Percentiles rank a stretch among this genome's conserved stretches.
These are phyloP conservation scores for Diospyros kaki DNA, from an alignment of 148 eudicot species.

Conservation along the genomic window DNA sequence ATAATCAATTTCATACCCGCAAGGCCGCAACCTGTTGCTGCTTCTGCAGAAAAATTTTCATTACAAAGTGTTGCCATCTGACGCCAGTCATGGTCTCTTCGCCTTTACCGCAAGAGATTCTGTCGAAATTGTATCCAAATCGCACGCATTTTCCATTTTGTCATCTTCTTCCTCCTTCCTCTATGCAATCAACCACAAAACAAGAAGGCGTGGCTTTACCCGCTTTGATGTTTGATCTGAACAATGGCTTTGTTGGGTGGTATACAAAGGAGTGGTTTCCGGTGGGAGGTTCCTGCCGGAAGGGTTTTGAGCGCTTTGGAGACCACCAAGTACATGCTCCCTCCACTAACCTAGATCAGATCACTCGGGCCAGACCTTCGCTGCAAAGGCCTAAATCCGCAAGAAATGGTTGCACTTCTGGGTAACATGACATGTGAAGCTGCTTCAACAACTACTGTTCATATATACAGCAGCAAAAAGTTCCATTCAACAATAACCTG, in stretches of 20 bases:
- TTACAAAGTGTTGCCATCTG: slow-evolving; percentile 16
- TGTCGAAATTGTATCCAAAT: neutral
- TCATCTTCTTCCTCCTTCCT: too few relatives aligned
- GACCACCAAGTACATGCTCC: slow-evolving; percentile 35
- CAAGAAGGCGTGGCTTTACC: too few relatives aligned
- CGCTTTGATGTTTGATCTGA: neutral
- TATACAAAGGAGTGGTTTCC: slow-evolving; percentile 24
- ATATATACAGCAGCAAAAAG: slow-evolving; percentile 18
- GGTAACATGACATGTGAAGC: slow-evolving; percentile 15
- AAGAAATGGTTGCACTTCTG: slow-evolving; percentile 36
- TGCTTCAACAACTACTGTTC: neutral
- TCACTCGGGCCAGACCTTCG: slow-evolving; percentile 22
- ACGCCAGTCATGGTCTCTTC: slow-evolving; percentile 12
- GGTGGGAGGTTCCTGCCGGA: slow-evolving; percentile 42
- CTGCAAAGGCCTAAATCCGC: slow-evolving; percentile 33
- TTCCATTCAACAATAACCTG: too few relatives aligned
- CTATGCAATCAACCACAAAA: too few relatives aligned
- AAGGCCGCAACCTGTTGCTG: too few relatives aligned
- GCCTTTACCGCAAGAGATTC: slow-evolving; percentile 24
- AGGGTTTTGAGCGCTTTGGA: slow-evolving; percentile 35
- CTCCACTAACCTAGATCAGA: slow-evolving; percentile 17
- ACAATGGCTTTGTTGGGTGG: neutral
- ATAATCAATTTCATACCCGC: too few relatives aligned
- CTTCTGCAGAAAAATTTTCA: too few relatives aligned
- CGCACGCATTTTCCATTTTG: neutral